A percentile compares a stretch with the other conserved stretches of the same genome.
phyloP scores from a whole-genome alignment of 2,329 filamentous ascomycete species.

The Curvularia lunata region DNA sequence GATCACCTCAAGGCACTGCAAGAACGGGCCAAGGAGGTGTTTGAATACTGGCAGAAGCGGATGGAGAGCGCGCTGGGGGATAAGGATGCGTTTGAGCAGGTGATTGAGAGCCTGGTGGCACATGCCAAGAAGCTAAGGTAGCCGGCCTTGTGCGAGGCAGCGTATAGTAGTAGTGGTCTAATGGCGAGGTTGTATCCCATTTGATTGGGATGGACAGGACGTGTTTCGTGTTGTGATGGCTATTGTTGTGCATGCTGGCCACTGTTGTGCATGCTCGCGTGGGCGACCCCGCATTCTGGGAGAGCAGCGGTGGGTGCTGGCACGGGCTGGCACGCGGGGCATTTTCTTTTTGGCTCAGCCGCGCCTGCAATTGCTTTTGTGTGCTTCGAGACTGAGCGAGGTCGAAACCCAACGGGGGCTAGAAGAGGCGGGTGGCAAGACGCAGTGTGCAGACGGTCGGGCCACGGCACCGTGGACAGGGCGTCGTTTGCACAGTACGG shows the following conservation, averaged over 20 bases:
- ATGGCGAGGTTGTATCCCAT: not conserved
- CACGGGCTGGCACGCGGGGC: not conserved
- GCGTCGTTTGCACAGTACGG: not conserved
- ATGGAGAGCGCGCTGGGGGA: conserved; percentile 88
- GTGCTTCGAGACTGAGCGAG: not conserved
- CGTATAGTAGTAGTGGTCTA: not conserved
- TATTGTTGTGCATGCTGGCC: too few species aligned
- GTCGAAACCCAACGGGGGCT: not conserved
- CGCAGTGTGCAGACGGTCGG: too few species aligned
- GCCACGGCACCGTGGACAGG: not conserved
- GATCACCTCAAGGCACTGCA: conserved; percentile 72
- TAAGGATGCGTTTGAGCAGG: conserved; percentile 91
- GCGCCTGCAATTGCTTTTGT: not conserved
- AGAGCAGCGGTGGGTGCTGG: not conserved
- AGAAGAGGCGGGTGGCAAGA: not conserved
- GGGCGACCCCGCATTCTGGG: not conserved
- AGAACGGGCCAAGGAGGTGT: conserved; percentile 72
- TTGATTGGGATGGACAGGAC: not conserved
- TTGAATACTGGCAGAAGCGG: conserved; percentile 87
- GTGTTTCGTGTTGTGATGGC: not conserved
- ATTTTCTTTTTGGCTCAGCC: not conserved
- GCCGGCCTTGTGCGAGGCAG: not conserved
- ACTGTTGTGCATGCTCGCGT: not conserved
- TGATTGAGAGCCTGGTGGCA: conserved; percentile 95
- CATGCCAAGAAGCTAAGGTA: conserved; percentile 83